phyloP scores from a whole-genome alignment of 345 rosid genomes.

The Sonneratia caseolaris region DNA sequence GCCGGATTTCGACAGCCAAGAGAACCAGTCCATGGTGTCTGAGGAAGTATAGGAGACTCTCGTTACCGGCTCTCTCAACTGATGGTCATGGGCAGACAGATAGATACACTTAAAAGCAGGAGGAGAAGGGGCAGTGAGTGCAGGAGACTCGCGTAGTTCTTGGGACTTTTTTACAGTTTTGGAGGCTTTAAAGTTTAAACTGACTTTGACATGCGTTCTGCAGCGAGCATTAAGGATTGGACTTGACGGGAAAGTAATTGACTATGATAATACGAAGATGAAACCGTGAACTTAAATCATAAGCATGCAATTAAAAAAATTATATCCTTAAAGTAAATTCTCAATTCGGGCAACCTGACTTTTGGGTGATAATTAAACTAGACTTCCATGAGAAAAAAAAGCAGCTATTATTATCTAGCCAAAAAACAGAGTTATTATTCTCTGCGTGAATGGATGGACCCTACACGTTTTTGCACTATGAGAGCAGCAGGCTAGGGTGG shows the following conservation, averaged over 20 bases:
- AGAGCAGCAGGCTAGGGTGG: not conserved
- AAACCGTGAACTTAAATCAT: not conserved
- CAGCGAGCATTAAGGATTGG: not conserved
- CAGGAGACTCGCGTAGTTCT: not conserved
- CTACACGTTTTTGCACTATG: not conserved
- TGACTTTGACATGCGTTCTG: not conserved
- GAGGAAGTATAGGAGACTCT: not conserved
- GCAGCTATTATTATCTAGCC: no score
- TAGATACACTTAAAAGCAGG: no score
- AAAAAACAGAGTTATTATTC: no score
- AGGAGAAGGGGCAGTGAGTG: no score
- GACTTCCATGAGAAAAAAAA: not conserved
- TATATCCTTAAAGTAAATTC: not conserved
- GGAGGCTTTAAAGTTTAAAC: not conserved
- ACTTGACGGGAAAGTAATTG: not conserved
- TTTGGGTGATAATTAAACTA: not conserved
- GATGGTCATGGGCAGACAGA: no score
- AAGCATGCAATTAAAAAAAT: not conserved
- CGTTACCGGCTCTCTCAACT: no score
- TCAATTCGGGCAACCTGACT: not conserved
- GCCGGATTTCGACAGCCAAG: constrained; percentile 75
- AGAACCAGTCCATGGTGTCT: constrained; percentile 73
- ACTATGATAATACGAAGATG: not conserved
- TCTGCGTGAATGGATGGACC: not conserved
- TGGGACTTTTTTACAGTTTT: not conserved